A percentile compares a stretch with the other conserved stretches of the same genome.
Conservation (phyloP, 2,329 filamentous ascomycete genomes). For the Coleophoma crateriformis region DNA sequence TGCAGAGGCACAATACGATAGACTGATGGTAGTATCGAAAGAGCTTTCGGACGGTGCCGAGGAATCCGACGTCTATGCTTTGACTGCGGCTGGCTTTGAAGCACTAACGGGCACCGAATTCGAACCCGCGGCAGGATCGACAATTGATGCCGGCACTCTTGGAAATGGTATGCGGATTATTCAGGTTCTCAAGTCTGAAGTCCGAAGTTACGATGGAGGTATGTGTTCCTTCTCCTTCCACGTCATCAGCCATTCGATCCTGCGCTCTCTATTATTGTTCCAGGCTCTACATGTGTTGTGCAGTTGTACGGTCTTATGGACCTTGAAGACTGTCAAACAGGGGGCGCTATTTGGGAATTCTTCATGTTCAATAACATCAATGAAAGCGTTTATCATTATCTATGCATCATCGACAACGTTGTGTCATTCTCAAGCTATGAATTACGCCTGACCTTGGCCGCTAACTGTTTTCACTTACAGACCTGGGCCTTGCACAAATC, state of each 20-base stretch:
- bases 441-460: too few relatives aligned
- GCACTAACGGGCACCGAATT: conserved; percentile 81
- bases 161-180: conserved; percentile 77
- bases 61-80: conserved; percentile 70
- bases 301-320: too few relatives aligned
- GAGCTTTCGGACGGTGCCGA: conserved; percentile 58
- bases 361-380: conserved; percentile 33
- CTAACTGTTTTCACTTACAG: conserved; percentile 34
- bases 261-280: conserved; percentile 1
- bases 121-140: conserved; percentile 81
- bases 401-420: conserved; percentile 18
- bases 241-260: background rate
- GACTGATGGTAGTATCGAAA: conserved; percentile 80
- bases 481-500: conserved; percentile 85
- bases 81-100: conserved; percentile 70
- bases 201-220: conserved; percentile 88
- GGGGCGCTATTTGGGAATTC: conserved; percentile 26
- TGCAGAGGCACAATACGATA: conserved; percentile 60
- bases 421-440: conserved; percentile 4
- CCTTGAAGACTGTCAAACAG: too few relatives aligned
- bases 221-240: conserved; percentile 32
- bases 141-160: conserved; percentile 79
- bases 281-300: too few relatives aligned
- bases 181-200: conserved; percentile 80
- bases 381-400: conserved; percentile 26